Evolutionary conservation across 805 yeast genomes (phyloP), one percentile per base, ranked within the genome.

Genomic region (Hyphopichia homilentoma): DNA sequence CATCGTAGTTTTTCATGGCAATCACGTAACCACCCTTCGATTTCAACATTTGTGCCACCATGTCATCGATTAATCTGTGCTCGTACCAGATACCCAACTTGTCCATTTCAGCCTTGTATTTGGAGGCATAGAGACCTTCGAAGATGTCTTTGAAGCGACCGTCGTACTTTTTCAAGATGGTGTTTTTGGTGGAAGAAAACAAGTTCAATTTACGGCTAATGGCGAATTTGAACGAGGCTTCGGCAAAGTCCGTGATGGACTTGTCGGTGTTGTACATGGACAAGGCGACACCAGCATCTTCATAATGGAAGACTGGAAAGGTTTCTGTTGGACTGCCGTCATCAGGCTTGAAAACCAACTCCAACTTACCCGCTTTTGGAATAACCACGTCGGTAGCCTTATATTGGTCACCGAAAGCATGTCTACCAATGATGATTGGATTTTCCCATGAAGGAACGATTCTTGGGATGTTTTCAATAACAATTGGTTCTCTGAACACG

Each of bases 21-120:
- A 90, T 85, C 50, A 90, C 83, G 61, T 72, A 90, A 5, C 97
- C 97, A 52, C 97, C 97, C 55, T 77, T 79, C 28, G 96, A 86
- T 70, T 90, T 90, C 59, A 90, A 70, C 97, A 90, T 89, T 70
- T 90, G 97, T 15, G 97, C 97, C 31, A 90, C 97, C 97, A 90
- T 90, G 59, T 90, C 97, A 64, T 90, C 97, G 47, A 90, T 90
- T 48, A 90, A 72, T 51, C 97, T 79, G 68, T 90, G 97, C 68
- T 90, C 97, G 63, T 84, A 89, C 95, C 95, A 88, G 59, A 89
- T 84, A n/a, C 88, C 93, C 27, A 64, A 61, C 35, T 68, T 69
- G 58, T 87, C 95, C 62, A 89, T 89, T 52, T 77, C 64, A 17
- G 61, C 41, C 60, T 80, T 77, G 70, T 84, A 89, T 47, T 76